Base-by-base conservation (phyloP, 2,329 filamentous ascomycete species). In the Graphilbum fragrans region DNA sequence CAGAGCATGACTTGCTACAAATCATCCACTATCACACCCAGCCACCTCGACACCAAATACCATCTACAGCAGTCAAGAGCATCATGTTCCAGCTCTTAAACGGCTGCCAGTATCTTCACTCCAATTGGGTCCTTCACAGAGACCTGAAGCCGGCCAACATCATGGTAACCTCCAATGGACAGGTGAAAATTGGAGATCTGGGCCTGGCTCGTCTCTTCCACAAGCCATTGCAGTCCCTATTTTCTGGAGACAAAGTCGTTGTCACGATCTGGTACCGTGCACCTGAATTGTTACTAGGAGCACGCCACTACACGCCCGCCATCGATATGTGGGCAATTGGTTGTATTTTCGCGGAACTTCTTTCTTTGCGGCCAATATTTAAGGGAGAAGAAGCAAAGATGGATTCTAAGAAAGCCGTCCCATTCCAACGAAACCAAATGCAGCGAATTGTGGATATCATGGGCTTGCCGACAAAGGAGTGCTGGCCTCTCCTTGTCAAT, bases 191-290 rank as follows among this genome's bases (percentile, higher is more conserved):
- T 49, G 92, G 92, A 33, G 92, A 98, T 60, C 66, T 98, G 33
- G 92, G 92, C 3, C 73, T 98, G 2, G 92, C 92, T 8, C 80
- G 92, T 17, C 70, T 95, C 2, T 96, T 96, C 61, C 82, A 92
- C 64, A 95, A 96, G 56, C 92, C 92, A 0, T 67, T 96, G 1
- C 86, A 94, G 54, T 86, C 85, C 0, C 73, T 98, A 2, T 98
- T 92, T 60, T 84, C 78, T 17, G 92, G 92, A 40, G 92, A 98
- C 53, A 98, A 98, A 58, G 92, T 98, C 3, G 92, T 98, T 40
- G 92, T 98, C 14, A 98, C 92, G 0, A 98, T 98, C 48, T 98
- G 92, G 92, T 98, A 98, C 55, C 85, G 92, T 19, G 92, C 92
- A 0, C 92, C 92, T 0, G 92, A 98, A 60, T 71, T 98, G 4